Percentiles rank a stretch among this genome's conserved stretches.
phyloP scores from a whole-genome alignment of 495 filamentous ascomycete species.

The Mycothermus thermophilus region DNA sequence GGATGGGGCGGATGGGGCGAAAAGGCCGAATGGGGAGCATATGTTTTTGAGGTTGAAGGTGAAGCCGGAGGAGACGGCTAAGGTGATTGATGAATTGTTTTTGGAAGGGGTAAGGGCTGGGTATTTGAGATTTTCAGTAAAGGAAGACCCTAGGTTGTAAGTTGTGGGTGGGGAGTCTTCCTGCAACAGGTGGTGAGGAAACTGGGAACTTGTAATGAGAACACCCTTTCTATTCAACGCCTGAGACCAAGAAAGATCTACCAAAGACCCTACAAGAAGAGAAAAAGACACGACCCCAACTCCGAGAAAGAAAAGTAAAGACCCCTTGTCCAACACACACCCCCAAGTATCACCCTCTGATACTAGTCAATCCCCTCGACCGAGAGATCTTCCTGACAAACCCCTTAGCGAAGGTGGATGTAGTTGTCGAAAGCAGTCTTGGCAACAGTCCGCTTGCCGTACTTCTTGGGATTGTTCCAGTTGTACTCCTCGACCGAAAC shows the following conservation, averaged over 20 bases:
- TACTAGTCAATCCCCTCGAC: too few species aligned
- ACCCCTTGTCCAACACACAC: too few species aligned
- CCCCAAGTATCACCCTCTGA: too few species aligned
- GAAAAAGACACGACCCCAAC: too few species aligned
- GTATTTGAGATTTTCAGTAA: not conserved
- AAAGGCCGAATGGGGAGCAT: conserved; percentile 16
- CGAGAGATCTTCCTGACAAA: not conserved
- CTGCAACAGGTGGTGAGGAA: too few species aligned
- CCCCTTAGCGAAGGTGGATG: conserved; percentile 11
- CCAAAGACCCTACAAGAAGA: too few species aligned
- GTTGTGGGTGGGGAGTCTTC: too few species aligned
- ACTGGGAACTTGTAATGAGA: too few species aligned
- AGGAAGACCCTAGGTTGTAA: too few species aligned
- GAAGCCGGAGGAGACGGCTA: conserved; percentile 7
- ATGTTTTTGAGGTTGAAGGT: conserved; percentile 20
- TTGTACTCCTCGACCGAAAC: conserved; percentile 20
- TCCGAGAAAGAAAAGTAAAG: too few species aligned
- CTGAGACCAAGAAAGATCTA: too few species aligned
- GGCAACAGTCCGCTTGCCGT: conserved; percentile 10
- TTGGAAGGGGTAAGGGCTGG: conserved; percentile 3
- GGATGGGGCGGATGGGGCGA: conserved; percentile 18
- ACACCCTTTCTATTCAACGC: too few species aligned
- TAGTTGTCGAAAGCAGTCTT: conserved; percentile 14
- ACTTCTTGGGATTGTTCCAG: conserved; percentile 5
- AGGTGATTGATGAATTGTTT: conserved; percentile 12